These are phyloP conservation scores for Beauveria caledonica DNA, from an alignment of 2,329 filamentous ascomycete species.

Conservation along the genomic window DNA sequence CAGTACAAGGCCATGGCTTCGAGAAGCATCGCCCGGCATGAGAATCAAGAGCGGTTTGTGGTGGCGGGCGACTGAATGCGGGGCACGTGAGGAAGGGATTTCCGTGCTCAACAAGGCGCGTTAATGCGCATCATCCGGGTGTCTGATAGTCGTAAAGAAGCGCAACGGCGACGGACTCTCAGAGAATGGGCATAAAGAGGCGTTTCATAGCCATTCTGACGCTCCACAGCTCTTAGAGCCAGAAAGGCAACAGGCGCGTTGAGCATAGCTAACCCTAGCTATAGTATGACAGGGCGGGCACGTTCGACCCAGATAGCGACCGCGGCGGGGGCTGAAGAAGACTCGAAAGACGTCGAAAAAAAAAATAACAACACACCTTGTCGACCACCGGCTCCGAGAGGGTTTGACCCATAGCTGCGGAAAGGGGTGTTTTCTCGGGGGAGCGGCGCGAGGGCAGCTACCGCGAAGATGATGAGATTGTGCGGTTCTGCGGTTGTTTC, in stretches of 20 bases:
- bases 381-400: conserved; percentile 98
- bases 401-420: conserved; percentile 82
- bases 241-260: not conserved
- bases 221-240: not conserved
- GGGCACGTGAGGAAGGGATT: conserved; percentile 13
- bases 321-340: not conserved
- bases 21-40: not conserved
- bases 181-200: not conserved
- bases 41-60: not conserved
- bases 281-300: not conserved
- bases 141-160: not conserved
- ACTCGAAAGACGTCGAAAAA: not conserved
- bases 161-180: not conserved
- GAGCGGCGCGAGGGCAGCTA: conserved; percentile 13
- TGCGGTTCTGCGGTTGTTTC: conserved; percentile 4
- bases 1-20: not conserved
- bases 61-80: conserved; percentile 7
- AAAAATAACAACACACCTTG: conserved; percentile 57
- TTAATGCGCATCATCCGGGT: not conserved
- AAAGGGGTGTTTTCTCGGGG: conserved; percentile 11
- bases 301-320: not conserved
- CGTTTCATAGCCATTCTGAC: not conserved
- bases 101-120: conserved; percentile 1
- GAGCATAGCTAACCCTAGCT: not conserved
- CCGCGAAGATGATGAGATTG: conserved; percentile 8